A percentile compares a stretch with the other conserved stretches of the same genome.
Conservation (phyloP, 2,329 filamentous ascomycete genomes). For the Aspergillus sp. region DNA sequence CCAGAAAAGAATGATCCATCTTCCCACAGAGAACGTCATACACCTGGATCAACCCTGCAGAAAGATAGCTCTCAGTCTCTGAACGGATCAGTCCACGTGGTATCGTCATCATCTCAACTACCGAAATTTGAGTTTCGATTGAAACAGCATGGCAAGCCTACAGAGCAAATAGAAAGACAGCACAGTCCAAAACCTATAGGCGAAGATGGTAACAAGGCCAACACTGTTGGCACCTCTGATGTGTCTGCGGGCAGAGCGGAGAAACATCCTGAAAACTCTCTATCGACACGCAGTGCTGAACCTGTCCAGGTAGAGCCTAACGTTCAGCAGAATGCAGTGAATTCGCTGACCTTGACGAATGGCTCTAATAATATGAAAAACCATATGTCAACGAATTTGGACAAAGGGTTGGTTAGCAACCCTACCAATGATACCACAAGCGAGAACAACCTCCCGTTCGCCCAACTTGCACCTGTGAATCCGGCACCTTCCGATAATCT, state of each 20-base stretch:
- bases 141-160: slow-evolving; percentile 15
- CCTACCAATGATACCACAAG: slow-evolving; percentile 22
- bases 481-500: slow-evolving; percentile 30
- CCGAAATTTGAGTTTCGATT: slow-evolving; percentile 41
- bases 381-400: slow-evolving; percentile 10
- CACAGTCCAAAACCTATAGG: not conserved
- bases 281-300: not conserved
- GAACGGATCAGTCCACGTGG: slow-evolving; percentile 27
- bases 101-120: slow-evolving; percentile 39
- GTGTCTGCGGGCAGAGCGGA: not conserved
- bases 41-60: not conserved
- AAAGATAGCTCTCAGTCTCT: not conserved
- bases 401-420: slow-evolving; percentile 8
- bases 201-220: not conserved
- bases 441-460: slow-evolving; percentile 35
- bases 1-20: not conserved
- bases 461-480: slow-evolving; percentile 34
- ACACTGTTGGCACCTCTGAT: not conserved
- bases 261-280: not conserved
- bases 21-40: not conserved
- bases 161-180: slow-evolving; percentile 8
- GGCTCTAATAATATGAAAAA: slow-evolving; percentile 17
- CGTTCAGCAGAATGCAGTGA: not conserved
- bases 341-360: slow-evolving; percentile 14
- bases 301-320: not conserved